Percentiles rank a stretch among this genome's conserved stretches.
These are phyloP conservation scores for Suillus americanus DNA, from an alignment of 768 basidiomycete genomes.

Conservation along the genomic window DNA sequence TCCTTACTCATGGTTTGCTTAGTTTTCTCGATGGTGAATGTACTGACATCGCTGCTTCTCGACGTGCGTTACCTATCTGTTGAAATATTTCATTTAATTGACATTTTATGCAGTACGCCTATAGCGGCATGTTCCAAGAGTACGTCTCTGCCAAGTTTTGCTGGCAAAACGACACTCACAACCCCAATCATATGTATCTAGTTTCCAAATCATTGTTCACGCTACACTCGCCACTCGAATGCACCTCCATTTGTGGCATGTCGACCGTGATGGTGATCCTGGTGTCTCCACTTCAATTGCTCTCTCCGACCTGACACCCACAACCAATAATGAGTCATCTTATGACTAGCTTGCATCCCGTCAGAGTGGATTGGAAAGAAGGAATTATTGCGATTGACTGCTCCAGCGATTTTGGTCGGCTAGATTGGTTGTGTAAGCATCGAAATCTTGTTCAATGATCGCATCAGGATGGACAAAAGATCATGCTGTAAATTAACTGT, in stretches of 20 bases:
- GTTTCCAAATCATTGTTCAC: conserved; percentile 8
- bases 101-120: conserved; percentile 1
- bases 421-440: neutral
- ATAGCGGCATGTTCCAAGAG: conserved; percentile 11
- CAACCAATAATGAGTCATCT: neutral
- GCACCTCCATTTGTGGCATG: conserved; percentile 6
- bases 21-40: conserved; percentile 5
- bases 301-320: neutral
- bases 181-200: neutral
- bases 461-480: neutral
- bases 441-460: neutral
- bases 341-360: neutral
- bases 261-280: neutral
- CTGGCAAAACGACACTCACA: neutral
- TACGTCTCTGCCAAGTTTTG: neutral
- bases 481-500: neutral
- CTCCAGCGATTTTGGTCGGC: neutral
- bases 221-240: conserved; percentile 8
- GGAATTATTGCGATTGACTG: neutral
- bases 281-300: neutral
- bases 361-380: neutral
- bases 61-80: neutral
- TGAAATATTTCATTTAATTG: neutral
- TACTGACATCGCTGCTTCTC: conserved; percentile 6
- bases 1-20: neutral